Base-by-base conservation (phyloP, 805 yeast genomes). In the Candida sonorensis region DNA sequence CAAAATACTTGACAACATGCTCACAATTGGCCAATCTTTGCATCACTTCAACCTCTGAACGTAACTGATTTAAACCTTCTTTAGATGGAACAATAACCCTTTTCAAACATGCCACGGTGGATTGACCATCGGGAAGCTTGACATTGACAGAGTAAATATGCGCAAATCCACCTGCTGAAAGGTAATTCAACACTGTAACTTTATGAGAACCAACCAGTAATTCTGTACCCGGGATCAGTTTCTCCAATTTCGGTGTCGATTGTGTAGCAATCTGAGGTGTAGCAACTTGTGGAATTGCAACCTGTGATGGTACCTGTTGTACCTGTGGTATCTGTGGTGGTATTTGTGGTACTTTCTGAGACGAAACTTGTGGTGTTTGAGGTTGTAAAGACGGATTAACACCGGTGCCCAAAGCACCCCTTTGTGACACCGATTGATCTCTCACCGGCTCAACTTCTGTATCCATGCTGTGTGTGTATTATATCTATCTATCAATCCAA, bases 41-140 rank as follows among this genome's bases (percentile, higher is more conserved):
- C 92, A 83, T 83, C 3, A 81, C 84, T 29, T 80, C 87, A 11
- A 83, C 92, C 52, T 83, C 94, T 35, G 74, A 76, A 14, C 90
- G 54, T 46, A 83, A 61, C 37, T 69, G 72, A 42, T 70, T 70
- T 43, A 83, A 61, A 1, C 87, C 87, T 17, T 66, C 60, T 43
- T 81, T 82, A 46, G 79, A 81, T 27, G 79, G 76, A 1, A 82
- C 88, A 29, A 79, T 60, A 7, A 83, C 92, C 42, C 88, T 55
- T 50, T 83, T 83, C 54, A 83, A 61, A 49, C 88, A 82, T 5
- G 78, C 85, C 19, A 67, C 55, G 9, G 69, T 74, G 1, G 69
- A 53, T 16, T 54, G 64, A 29, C 62, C 55, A 42, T 65, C 67
- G 33, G 46, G 43, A 37, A 81, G 77, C 10, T 64, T 58, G 44